Conservation (phyloP, 208 protist species). For the Strigomonas culicis region DNA sequence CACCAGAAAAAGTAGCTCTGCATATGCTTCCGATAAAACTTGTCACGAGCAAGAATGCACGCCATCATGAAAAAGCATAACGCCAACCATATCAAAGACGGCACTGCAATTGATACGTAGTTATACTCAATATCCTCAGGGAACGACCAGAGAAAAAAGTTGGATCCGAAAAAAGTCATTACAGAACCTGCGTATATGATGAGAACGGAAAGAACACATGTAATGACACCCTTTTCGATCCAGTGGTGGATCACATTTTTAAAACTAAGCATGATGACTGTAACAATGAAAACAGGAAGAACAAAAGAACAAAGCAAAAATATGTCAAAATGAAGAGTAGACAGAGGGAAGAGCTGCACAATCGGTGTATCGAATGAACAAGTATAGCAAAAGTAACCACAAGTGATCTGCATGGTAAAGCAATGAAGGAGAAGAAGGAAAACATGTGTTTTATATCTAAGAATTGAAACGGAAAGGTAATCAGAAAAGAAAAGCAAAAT, state of each 20-base stretch:
- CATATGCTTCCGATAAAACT: neutral
- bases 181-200: slow-evolving; percentile 26
- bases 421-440: neutral
- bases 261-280: no score
- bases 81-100: slow-evolving; percentile 25
- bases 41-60: slow-evolving; percentile 8
- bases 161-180: slow-evolving; percentile 48
- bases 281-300: no score
- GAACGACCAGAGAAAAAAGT: slow-evolving; percentile 53
- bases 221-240: no score
- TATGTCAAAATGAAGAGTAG: slow-evolving; percentile 11
- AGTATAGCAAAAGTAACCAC: no score
- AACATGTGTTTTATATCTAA: neutral
- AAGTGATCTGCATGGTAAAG: no score
- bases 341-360: slow-evolving; percentile 14
- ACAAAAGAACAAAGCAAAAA: neutral
- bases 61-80: slow-evolving; percentile 17
- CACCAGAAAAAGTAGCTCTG: slow-evolving; percentile 32
- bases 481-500: slow-evolving; percentile 5
- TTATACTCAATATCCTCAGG: slow-evolving; percentile 25
- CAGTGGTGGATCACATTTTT: no score
- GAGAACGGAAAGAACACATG: no score
- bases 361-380: no score
- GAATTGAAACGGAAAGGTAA: neutral
- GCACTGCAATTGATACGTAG: slow-evolving; percentile 32